Base-by-base conservation (phyloP, 2,329 filamentous ascomycete genomes). In the Plenodomus biglobosus region DNA sequence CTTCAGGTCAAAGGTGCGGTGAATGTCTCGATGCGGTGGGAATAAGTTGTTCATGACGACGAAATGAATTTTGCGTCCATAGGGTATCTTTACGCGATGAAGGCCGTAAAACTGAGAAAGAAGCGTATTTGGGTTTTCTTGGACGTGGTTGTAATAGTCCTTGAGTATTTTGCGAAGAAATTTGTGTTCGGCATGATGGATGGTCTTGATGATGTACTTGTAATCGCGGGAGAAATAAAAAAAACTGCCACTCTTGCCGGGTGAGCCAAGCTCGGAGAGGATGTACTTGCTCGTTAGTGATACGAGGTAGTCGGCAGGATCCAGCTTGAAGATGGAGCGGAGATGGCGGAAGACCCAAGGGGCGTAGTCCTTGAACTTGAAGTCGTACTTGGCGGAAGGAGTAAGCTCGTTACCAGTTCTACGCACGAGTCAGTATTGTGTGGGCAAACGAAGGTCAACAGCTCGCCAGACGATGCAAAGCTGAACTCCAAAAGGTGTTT, bases 311-410 rank as follows among this genome's bases (percentile, higher is more conserved):
- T 99, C 94, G 60, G 92, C 94, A 18, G 94, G 94, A 69, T 99
- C 94, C 46, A 97, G 83, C 62, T 87, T 85, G 77, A 99, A 99
- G 55, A 87, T 87, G 40, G 85, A 79, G 58, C 94, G 88, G 37
- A 99, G 81, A 74, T 91, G 90, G 65, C 94, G 90, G 75, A 99
- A 99, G 50, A 99, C 94, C 92, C 92, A 97, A 48, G 94, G 94
- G n/a, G 92, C 92, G 73, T 99, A 99, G 76, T 99, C 94, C 77
- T 99, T 99, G 81, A 99, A 99, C 75, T 99, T 99, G 85, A 99
- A 99, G 76, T 99, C 94, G 78, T 99, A 99, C 75, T 99, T 97
- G 61, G 94, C 92, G 53, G 92, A 96, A 18, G 94, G 94, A 4
- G 95, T 95, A 70, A 99, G 79, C 77, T 99, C 94, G 72, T 96